These are phyloP conservation scores for Prototheca wickerhamii DNA, from an alignment of 163 green algal genomes.

Conservation along the genomic window DNA sequence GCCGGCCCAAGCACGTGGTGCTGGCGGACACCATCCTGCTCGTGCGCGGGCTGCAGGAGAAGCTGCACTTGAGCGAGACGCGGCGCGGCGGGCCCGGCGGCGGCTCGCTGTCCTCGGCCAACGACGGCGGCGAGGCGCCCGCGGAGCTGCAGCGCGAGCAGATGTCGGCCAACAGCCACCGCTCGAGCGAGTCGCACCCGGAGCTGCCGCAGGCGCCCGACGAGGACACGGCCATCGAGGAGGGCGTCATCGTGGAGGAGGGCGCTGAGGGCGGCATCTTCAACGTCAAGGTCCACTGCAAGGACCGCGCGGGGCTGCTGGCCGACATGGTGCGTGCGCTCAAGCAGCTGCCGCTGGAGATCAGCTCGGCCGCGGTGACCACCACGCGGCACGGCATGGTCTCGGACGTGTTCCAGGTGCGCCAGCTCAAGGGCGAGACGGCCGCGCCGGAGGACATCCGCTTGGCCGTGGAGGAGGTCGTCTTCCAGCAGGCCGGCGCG, in stretches of 20 bases:
- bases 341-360: slow-evolving; percentile 53
- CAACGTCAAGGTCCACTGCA: slow-evolving; percentile 59
- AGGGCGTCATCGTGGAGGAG: slow-evolving; percentile 44
- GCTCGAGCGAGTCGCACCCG: slow-evolving; percentile 1
- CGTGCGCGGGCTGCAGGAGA: slow-evolving; percentile 49
- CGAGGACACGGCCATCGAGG: slow-evolving; percentile 14
- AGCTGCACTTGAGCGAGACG: slow-evolving; percentile 5
- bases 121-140: slow-evolving; percentile 4
- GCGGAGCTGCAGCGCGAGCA: slow-evolving; percentile 1
- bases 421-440: neutral
- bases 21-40: slow-evolving; percentile 69
- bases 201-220: slow-evolving; percentile 28
- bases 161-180: neutral
- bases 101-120: neutral
- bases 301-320: slow-evolving; percentile 60
- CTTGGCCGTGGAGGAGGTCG: neutral
- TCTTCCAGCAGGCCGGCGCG: neutral
- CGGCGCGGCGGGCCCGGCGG: neutral
- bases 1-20: slow-evolving; percentile 73
- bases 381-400: slow-evolving; percentile 50
- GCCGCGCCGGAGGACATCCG: neutral
- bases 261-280: slow-evolving; percentile 25
- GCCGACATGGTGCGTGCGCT: slow-evolving; percentile 56
- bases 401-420: slow-evolving; percentile 63
- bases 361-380: slow-evolving; percentile 64